Conservation (phyloP, 345 rosid species). For the Citropsis articulata region DNA sequence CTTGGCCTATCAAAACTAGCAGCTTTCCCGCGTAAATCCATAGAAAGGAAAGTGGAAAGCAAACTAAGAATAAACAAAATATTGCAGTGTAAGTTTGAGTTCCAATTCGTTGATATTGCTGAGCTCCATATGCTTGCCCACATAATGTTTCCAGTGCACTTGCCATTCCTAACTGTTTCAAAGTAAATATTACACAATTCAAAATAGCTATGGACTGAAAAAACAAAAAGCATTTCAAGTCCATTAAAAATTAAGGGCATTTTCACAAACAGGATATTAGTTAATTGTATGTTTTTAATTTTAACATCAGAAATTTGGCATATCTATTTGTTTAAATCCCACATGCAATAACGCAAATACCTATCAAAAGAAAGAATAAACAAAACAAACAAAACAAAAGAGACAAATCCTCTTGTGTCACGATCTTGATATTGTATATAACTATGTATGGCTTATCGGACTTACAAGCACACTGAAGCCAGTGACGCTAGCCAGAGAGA, state of each 20-base stretch:
- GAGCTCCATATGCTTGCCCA: slow-evolving; percentile 85
- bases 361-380: background rate
- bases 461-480: slow-evolving; percentile 76
- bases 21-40: slow-evolving; percentile 59
- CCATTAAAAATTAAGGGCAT: background rate
- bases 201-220: background rate
- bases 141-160: slow-evolving; percentile 75
- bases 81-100: slow-evolving; percentile 60
- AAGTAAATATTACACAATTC: background rate
- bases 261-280: background rate
- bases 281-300: background rate
- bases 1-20: slow-evolving; percentile 56
- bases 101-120: slow-evolving; percentile 53
- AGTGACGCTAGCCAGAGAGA: slow-evolving; percentile 62
- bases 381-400: background rate
- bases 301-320: background rate
- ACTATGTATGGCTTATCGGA: background rate
- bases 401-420: background rate
- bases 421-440: background rate
- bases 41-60: slow-evolving; percentile 47
- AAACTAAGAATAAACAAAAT: slow-evolving; percentile 37
- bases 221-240: background rate
- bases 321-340: background rate
- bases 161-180: slow-evolving; percentile 68
- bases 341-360: background rate